phyloP scores from a whole-genome alignment of 1,139 yeast species.

The Geotrichum cucujoidarum region DNA sequence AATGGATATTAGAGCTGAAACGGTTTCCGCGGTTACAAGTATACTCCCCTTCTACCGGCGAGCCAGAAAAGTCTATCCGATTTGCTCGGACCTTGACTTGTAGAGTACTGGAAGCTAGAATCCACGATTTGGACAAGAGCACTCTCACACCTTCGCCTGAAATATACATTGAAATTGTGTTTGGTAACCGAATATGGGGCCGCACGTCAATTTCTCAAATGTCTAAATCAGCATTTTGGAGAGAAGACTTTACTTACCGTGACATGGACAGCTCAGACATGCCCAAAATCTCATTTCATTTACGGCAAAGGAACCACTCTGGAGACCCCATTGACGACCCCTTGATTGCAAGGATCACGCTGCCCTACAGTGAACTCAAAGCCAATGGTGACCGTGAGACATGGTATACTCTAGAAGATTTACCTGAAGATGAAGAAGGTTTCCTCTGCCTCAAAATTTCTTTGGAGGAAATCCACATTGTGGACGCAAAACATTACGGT shows the following conservation, averaged over 20 bases:
- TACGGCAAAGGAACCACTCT: not conserved
- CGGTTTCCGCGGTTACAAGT: slow-evolving; percentile 63
- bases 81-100: slow-evolving; percentile 51
- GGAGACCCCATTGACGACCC: slow-evolving; percentile 7
- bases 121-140: slow-evolving; percentile 28
- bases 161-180: slow-evolving; percentile 49
- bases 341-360: slow-evolving; percentile 2
- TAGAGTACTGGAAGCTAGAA: slow-evolving; percentile 66
- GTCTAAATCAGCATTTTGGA: slow-evolving; percentile 49
- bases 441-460: slow-evolving; percentile 11
- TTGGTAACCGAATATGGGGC: slow-evolving; percentile 55
- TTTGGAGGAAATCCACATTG: slow-evolving; percentile 14
- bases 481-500: slow-evolving; percentile 3
- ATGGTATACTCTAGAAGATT: slow-evolving; percentile 9
- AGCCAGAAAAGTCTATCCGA: slow-evolving; percentile 41
- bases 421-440: not conserved
- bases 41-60: slow-evolving; percentile 37
- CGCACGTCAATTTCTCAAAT: slow-evolving; percentile 48
- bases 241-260: slow-evolving; percentile 51
- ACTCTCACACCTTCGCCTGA: slow-evolving; percentile 23
- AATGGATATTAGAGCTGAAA: slow-evolving; percentile 73
- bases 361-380: slow-evolving; percentile 10
- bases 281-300: slow-evolving; percentile 21
- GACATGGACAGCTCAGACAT: slow-evolving; percentile 28
- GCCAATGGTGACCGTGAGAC: slow-evolving; percentile 13